phyloP scores from a whole-genome alignment of 192 early-diverging fungal genomes.

The Coemansia biformis region DNA sequence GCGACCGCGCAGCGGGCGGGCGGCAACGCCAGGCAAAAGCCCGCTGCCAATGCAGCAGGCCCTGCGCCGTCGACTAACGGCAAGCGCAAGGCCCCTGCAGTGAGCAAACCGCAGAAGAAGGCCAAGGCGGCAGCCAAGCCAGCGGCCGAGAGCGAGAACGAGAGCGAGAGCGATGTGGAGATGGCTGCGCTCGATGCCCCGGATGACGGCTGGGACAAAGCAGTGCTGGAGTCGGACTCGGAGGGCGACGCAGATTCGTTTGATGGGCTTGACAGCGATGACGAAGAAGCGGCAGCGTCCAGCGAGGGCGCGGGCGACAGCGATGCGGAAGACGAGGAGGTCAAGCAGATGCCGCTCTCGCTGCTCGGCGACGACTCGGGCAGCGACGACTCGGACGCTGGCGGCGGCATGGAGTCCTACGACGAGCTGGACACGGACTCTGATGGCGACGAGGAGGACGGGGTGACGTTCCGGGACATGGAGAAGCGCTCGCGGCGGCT shows the following conservation, averaged over 20 bases:
- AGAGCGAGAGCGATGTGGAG: constrained; percentile 30
- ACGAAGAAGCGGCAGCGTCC: too few relatives aligned
- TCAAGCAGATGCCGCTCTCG: constrained; percentile 11
- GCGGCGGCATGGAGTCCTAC: constrained; percentile 37
- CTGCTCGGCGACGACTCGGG: constrained; percentile 41
- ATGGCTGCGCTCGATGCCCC: constrained; percentile 39
- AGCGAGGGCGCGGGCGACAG: constrained; percentile 12
- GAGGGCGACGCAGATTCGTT: constrained; percentile 46
- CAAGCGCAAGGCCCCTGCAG: constrained; percentile 2
- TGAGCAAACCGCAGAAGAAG: background rate
- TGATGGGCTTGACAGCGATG: too few relatives aligned
- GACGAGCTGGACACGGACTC: constrained; percentile 47
- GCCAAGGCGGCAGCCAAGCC: constrained; percentile 5
- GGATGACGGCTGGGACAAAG: constrained; percentile 46
- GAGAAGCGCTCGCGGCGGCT: constrained; percentile 68
- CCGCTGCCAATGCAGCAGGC: too few relatives aligned
- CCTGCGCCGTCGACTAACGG: too few relatives aligned
- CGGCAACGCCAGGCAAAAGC: background rate
- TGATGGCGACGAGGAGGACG: constrained; percentile 15
- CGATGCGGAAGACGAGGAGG: constrained; percentile 27
- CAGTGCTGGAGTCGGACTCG: constrained; percentile 48
- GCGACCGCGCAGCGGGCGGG: background rate
- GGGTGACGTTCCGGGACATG: constrained; percentile 55
- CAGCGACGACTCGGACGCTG: constrained; percentile 8
- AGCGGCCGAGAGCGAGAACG: constrained; percentile 1